Conservation (phyloP, 2,329 filamentous ascomycete genomes). For the Elsinoe necatrix region DNA sequence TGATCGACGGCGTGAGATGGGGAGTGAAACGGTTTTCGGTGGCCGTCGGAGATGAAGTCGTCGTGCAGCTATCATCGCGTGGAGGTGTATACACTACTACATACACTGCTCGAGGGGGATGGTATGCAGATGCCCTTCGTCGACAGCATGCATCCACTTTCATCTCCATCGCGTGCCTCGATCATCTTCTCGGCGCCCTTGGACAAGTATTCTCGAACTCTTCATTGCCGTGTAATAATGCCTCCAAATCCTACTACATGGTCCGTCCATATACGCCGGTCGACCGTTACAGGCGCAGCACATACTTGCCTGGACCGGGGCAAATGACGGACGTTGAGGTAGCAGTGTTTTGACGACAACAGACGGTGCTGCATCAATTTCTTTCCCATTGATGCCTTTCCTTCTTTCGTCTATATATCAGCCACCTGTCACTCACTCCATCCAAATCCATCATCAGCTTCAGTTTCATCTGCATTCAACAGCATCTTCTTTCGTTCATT, state of each 20-base stretch:
- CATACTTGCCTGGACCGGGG: slow-evolving; percentile 9
- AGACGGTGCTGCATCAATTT: slow-evolving; percentile 14
- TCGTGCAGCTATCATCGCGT: background rate
- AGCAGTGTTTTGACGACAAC: slow-evolving; percentile 16
- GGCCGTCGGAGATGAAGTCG: background rate
- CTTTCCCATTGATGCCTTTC: slow-evolving; percentile 6
- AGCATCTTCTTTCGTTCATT: slow-evolving; percentile 15
- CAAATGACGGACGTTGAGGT: slow-evolving; percentile 12
- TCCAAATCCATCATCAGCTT: slow-evolving; percentile 16
- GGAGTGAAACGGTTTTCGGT: slow-evolving; percentile 5
- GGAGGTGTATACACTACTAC: background rate
- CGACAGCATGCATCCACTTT: background rate
- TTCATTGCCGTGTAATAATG: background rate
- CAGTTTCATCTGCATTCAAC: slow-evolving; percentile 12
- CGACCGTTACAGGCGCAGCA: slow-evolving; percentile 9
- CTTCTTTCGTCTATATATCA: slow-evolving; percentile 11
- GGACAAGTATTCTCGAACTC: background rate
- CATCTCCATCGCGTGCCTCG: background rate
- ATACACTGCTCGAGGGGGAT: background rate
- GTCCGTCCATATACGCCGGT: slow-evolving; percentile 2
- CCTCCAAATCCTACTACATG: background rate
- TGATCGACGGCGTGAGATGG: slow-evolving; percentile 12
- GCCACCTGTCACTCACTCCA: slow-evolving; percentile 4
- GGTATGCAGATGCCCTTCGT: background rate
- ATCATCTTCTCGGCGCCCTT: background rate